Evolutionary conservation across 345 rosid genomes (phyloP).

Genomic region (Populus pruinosa): DNA sequence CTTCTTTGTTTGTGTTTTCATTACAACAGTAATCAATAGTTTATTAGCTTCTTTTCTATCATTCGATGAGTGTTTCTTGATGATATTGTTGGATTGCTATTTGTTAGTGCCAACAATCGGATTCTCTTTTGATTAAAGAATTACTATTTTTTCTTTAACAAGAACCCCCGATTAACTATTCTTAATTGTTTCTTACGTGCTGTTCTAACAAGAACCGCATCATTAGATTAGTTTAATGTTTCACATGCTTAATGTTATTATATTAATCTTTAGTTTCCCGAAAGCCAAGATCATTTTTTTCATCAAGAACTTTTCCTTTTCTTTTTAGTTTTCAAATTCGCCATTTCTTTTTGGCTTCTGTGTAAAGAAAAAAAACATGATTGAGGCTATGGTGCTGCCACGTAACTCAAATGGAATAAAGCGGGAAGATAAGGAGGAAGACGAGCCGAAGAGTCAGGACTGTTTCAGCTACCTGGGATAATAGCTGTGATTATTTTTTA

Average conservation of each 20-base stretch:
- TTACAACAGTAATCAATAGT: neutral
- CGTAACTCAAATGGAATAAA: constrained; percentile 42
- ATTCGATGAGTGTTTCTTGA: neutral
- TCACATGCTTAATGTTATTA: neutral
- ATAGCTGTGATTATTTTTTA: no score
- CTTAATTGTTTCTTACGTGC: neutral
- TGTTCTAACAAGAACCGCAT: neutral
- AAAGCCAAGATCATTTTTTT: neutral
- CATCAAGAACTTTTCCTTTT: neutral
- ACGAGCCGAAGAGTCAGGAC: constrained; percentile 10
- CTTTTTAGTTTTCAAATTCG: neutral
- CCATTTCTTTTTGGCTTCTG: neutral
- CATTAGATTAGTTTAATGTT: neutral
- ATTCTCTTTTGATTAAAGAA: neutral
- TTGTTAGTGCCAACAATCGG: neutral
- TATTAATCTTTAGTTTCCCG: neutral
- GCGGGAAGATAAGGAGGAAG: constrained; percentile 36
- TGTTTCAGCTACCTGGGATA: no score
- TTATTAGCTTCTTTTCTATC: neutral
- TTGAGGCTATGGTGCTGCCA: constrained; percentile 43
- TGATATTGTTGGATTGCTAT: no score
- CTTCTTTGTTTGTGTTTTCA: neutral
- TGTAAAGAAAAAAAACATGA: neutral
- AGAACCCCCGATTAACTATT: neutral
- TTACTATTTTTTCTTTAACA: no score